phyloP scores from a whole-genome alignment of 805 yeast genomes.

The Zygotorulaspora danielsina region DNA sequence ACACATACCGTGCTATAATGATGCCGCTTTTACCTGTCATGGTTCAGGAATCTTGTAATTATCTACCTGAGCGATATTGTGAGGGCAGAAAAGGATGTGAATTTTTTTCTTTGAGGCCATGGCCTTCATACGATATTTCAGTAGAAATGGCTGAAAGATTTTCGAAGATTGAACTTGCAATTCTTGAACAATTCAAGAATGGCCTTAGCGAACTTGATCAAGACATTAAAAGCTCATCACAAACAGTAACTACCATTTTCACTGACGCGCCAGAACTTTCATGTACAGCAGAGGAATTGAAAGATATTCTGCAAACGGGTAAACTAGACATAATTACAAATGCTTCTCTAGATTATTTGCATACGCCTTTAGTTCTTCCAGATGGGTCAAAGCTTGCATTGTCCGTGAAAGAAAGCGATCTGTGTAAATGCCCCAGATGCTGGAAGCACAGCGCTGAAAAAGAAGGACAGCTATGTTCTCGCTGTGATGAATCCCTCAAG shows the following conservation, averaged over 20 bases:
- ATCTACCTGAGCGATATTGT: slow-evolving; percentile 38
- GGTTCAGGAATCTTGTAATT: slow-evolving; percentile 85
- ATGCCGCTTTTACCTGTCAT: slow-evolving; percentile 81
- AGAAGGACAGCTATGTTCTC: slow-evolving; percentile 54
- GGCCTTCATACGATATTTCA: slow-evolving; percentile 10
- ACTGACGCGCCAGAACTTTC: slow-evolving; percentile 10
- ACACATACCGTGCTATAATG: slow-evolving; percentile 59
- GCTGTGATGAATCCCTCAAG: slow-evolving; percentile 51
- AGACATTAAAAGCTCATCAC: slow-evolving; percentile 24
- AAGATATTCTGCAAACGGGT: slow-evolving; percentile 63
- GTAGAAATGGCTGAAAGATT: slow-evolving; percentile 11
- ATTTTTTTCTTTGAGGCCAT: slow-evolving; percentile 4
- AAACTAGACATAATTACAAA: slow-evolving; percentile 41
- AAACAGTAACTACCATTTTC: slow-evolving; percentile 31
- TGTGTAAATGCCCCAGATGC: slow-evolving; percentile 84
- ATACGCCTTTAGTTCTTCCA: slow-evolving; percentile 21
- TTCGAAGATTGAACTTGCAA: slow-evolving; percentile 16
- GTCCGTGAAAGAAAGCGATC: slow-evolving; percentile 37
- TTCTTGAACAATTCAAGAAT: slow-evolving; percentile 21
- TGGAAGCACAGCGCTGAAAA: slow-evolving; percentile 68
- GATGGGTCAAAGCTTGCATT: slow-evolving; percentile 34
- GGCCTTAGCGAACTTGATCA: slow-evolving; percentile 21
- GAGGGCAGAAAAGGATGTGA: slow-evolving; percentile 2
- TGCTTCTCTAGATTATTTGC: slow-evolving; percentile 7
- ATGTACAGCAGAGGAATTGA: slow-evolving; percentile 41